A percentile compares a stretch with the other conserved stretches of the same genome.
Evolutionary conservation across 108 stramenopile species (phyloP).

Genomic region (Nitzschia putrida): DNA sequence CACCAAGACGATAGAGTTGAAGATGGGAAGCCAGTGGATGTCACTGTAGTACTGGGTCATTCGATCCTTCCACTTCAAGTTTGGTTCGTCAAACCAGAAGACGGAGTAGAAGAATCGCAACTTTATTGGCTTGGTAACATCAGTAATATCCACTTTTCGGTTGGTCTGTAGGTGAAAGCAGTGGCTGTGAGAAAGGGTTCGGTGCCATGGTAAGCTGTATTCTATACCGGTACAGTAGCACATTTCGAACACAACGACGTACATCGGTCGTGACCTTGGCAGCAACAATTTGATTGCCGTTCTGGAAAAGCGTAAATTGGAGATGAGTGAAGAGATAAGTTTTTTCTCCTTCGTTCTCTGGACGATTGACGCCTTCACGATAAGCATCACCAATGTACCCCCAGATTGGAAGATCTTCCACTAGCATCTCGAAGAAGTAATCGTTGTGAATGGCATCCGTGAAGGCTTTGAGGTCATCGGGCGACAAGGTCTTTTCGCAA

Average conservation of each 20-base stretch:
- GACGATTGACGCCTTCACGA: conserved; percentile 76
- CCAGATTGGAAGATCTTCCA: conserved; percentile 98
- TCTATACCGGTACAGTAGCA: no score
- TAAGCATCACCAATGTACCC: conserved; percentile 89
- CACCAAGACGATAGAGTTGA: conserved; percentile 96
- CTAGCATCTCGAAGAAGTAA: conserved; percentile 98
- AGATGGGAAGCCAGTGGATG: conserved; percentile 97
- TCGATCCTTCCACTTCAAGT: no score
- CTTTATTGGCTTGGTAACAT: no score
- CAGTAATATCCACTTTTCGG: no score
- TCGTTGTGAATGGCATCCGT: conserved; percentile 89
- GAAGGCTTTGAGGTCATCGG: conserved; percentile 63
- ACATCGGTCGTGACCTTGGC: conserved; percentile 86
- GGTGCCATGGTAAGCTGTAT: no score
- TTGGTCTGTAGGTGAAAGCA: no score
- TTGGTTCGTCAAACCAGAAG: no score
- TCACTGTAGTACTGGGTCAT: no score
- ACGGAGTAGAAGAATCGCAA: no score
- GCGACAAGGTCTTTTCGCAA: conserved; percentile 70
- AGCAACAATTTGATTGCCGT: conserved; percentile 87
- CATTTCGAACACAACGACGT: no score
- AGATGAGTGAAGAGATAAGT: conserved; percentile 91
- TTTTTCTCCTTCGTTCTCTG: conserved; percentile 63
- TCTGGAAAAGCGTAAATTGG: conserved; percentile 88
- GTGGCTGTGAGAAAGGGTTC: no score